Evolutionary conservation across 208 protist species (phyloP), one percentile per base, ranked within the genome.

Genomic region (Trypanosoma brucei): DNA sequence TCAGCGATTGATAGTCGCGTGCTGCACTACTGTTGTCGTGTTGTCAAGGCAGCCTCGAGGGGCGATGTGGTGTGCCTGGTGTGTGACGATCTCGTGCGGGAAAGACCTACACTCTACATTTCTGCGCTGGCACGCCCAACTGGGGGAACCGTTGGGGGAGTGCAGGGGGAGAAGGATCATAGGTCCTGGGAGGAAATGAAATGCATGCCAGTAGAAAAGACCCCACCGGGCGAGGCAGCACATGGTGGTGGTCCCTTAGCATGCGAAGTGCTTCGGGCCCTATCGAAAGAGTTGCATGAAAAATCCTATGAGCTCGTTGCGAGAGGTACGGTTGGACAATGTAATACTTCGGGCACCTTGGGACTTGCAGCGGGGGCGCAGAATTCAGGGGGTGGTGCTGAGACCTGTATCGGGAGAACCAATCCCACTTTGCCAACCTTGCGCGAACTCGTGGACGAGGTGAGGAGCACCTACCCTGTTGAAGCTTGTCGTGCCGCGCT

Each of bases 1-100:
- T 1, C 37, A 51, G 3, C 55, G 70, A 48, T 61, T 56, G 39
- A 66, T 62, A 4, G 30, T 65, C 9, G 56, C 76, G 7, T 49
- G 51, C 7, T 38, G 11, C n/a, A 5, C 0, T 85, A 72, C 62
- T 86, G 84, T 65, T 40, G 75, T 2, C 55, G 59, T 1, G 72
- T 91, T 30, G 70, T 91, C 40, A 59, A 70, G 55, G 69, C 81
- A 46, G 78, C 79, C 14, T 55, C 50, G 33, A 0, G 62, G 35
- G 39, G 68, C 8, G 42, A 46, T 69, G 33, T 30, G 7, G 63
- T 65, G 56, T 76, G 67, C 30, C 42, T 55, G 13, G 66, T 83
- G 35, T 68, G 59, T 57, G 76, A 61, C 60, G 59, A 9, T 9
- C 46, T 70, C 8, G 48, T 49, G 37, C 55, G 50, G 22, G 58